These are phyloP conservation scores for Trichoderma cornu-damae DNA, from an alignment of 2,329 filamentous ascomycete species.

Conservation along the genomic window DNA sequence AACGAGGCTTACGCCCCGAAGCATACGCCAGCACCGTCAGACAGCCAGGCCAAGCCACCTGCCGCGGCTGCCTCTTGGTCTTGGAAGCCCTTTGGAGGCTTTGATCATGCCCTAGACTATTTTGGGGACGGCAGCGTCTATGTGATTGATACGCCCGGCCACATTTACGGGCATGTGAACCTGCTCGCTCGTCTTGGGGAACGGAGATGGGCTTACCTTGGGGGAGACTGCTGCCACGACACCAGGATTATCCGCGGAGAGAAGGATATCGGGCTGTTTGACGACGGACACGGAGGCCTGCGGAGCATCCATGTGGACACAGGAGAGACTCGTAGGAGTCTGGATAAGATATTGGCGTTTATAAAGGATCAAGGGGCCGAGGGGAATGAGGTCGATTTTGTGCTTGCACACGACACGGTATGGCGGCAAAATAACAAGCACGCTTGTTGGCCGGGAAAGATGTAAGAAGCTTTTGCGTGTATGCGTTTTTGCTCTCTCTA, in stretches of 20 bases:
- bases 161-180: conserved; percentile 12
- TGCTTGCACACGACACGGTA: neutral
- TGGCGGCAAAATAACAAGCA: conserved; percentile 4
- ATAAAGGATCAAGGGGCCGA: neutral
- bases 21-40: neutral
- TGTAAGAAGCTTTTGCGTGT: no score
- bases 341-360: neutral
- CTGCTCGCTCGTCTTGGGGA: conserved; percentile 1
- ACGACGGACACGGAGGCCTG: neutral
- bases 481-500: no score
- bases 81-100: neutral
- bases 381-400: neutral
- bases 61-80: neutral
- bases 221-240: conserved; percentile 3
- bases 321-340: neutral
- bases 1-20: conserved; percentile 2
- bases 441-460: conserved; percentile 2
- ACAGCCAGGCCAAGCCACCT: neutral
- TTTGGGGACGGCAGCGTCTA: conserved; percentile 12
- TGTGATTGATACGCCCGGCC: conserved; percentile 7
- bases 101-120: neutral
- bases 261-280: neutral
- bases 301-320: conserved; percentile 5
- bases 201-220: neutral
- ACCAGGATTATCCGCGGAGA: neutral